Percentiles rank a stretch among this genome's conserved stretches.
Conservation (phyloP, 2,329 filamentous ascomycete genomes). For the Exutisphaerella laricina region DNA sequence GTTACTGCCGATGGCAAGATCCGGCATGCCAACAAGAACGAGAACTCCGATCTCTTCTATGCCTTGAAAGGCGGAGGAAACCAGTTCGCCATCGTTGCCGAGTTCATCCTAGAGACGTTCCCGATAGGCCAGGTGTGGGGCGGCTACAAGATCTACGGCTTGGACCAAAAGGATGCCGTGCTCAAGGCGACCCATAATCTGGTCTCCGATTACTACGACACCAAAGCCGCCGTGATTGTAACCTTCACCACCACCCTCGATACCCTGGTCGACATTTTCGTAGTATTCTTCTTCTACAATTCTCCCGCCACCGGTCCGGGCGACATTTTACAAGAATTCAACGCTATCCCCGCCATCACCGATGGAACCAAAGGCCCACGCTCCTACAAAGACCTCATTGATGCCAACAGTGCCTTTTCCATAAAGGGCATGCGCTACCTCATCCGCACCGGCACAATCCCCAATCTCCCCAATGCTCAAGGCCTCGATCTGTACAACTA, state of each 20-base stretch:
- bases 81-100: conserved; percentile 36
- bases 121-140: conserved; percentile 38
- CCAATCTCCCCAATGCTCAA: conserved; percentile 25
- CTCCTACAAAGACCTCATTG: conserved; percentile 17
- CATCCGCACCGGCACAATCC: conserved; percentile 38
- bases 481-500: conserved; percentile 18
- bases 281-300: conserved; percentile 57
- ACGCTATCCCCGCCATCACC: conserved; percentile 24
- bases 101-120: conserved; percentile 29
- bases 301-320: conserved; percentile 41
- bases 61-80: conserved; percentile 26
- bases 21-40: conserved; percentile 21
- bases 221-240: conserved; percentile 56
- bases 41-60: conserved; percentile 26
- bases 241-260: conserved; percentile 47
- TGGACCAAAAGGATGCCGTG: conserved; percentile 37
- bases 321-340: conserved; percentile 54
- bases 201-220: conserved; percentile 53
- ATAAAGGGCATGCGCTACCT: conserved; percentile 33
- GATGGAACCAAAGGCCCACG: conserved; percentile 13
- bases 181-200: conserved; percentile 43
- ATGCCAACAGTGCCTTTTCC: conserved; percentile 17
- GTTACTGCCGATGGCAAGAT: conserved; percentile 25
- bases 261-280: conserved; percentile 49
- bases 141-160: conserved; percentile 41